phyloP scores from a whole-genome alignment of 1,284 basidiomycete species.

The Ceratobasidium sp. region DNA sequence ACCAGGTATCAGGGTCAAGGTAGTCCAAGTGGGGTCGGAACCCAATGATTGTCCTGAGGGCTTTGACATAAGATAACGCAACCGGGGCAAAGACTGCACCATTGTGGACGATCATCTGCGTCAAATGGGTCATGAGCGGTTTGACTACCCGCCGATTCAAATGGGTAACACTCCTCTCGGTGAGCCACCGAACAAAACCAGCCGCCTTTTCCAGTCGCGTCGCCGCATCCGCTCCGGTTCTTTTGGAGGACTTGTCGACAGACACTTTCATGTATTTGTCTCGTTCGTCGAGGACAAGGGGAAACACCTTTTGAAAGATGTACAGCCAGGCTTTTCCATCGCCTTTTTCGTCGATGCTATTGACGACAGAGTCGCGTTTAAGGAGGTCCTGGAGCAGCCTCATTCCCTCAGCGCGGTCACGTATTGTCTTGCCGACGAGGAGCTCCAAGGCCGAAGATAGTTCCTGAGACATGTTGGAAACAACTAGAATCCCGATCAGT shows the following conservation, averaged over 20 bases:
- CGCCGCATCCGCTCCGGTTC: constrained; percentile 59
- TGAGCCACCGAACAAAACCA: constrained; percentile 74
- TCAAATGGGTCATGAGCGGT: constrained; percentile 73
- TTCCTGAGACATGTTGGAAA: constrained; percentile 30
- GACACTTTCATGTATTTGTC: constrained; percentile 63
- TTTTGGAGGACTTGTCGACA: constrained; percentile 52
- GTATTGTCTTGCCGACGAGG: constrained; percentile 41
- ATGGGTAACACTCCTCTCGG: constrained; percentile 65
- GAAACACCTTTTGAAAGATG: constrained; percentile 79
- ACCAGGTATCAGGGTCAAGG: constrained; percentile 74
- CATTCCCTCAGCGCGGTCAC: constrained; percentile 39
- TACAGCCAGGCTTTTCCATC: constrained; percentile 70
- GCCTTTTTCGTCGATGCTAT: constrained; percentile 63
- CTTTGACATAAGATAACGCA: constrained; percentile 83
- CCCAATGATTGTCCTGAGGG: constrained; percentile 70
- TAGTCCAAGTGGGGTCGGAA: constrained; percentile 83
- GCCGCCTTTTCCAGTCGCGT: constrained; percentile 72
- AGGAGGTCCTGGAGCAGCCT: constrained; percentile 67
- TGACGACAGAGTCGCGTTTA: constrained; percentile 63
- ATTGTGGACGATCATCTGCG: constrained; percentile 68
- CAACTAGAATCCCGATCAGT: not conserved
- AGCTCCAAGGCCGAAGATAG: constrained; percentile 37
- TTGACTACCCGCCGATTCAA: constrained; percentile 67
- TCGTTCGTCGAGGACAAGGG: constrained; percentile 72
- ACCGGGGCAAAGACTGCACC: constrained; percentile 70